Evolutionary conservation across 768 basidiomycete genomes (phyloP), one percentile per base, ranked within the genome.

Genomic region (Suillus weaverae): DNA sequence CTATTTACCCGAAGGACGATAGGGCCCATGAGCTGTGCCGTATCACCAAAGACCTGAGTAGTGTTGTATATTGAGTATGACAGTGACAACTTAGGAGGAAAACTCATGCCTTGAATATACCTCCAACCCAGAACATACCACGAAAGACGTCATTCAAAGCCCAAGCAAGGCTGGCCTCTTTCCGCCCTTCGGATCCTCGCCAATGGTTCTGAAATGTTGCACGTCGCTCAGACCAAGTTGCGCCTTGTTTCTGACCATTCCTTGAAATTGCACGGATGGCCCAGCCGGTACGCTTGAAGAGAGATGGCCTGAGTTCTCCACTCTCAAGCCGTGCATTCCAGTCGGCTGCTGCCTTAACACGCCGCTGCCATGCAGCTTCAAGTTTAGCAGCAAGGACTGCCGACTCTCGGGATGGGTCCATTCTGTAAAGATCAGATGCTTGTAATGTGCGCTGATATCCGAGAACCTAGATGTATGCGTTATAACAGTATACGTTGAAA

Each of bases 361-460:
- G 81, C 9, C 71, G 72, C 5, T 72, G 78, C 82, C 89, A 89
- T 9, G 87, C 79, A 16, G 74, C 79, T 62, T 91, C 84, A 32
- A 93, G 81, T 67, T 79, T 78, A 13, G 77, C 74, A 2, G 87
- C 83, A 35, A 92, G 78, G 22, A 70, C 65, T 0, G 80, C 82
- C 18, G 85, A 78, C 68, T 87, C 81, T 36, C 83, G 81, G 5
- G 80, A 70, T 4, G 79, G 71, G 63, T 85, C 84, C 66, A 92
- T 77, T 70, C 85, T 86, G 89, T 89, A 91, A 14, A 92, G 75
- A 75, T 94, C 92, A 1, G 88, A 85, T 0, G 88, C 88, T 70
- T 90, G 89, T 10, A 94, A 78, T 1, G 89, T 88, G 36, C 91
- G 81, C 70, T 90, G 88, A 70, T 88, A 91, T 0, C 90, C 90